Percentiles rank a stretch among this genome's conserved stretches.
Conservation (phyloP, 805 yeast species). For the Yarrowia keelungensis region DNA sequence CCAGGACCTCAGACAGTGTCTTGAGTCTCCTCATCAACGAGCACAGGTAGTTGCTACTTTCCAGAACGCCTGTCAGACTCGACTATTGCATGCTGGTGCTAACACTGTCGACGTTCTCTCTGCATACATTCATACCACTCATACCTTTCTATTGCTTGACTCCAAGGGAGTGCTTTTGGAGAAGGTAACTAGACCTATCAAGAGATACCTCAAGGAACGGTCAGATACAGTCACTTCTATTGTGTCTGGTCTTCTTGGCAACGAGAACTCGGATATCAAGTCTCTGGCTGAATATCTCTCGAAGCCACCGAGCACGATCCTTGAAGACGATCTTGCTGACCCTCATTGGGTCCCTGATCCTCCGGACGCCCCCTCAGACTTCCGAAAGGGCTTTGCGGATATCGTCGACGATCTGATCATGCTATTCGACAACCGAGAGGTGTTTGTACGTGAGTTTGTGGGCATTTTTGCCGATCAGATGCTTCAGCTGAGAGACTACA, state of each 20-base stretch:
- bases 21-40: conserved; percentile 59
- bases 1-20: conserved; percentile 62
- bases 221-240: conserved; percentile 73
- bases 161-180: conserved; percentile 86
- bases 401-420: conserved; percentile 74
- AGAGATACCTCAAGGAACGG: conserved; percentile 72
- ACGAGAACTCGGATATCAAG: conserved; percentile 53
- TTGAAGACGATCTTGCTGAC: conserved; percentile 55
- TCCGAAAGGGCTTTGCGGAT: conserved; percentile 65
- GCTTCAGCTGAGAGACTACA: conserved; percentile 50
- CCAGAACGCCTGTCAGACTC: conserved; percentile 53
- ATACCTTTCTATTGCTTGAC: conserved; percentile 76
- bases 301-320: conserved; percentile 40
- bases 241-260: conserved; percentile 71
- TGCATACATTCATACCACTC: conserved; percentile 72
- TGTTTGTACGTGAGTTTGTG: conserved; percentile 70
- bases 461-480: conserved; percentile 65
- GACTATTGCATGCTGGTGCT: conserved; percentile 78
- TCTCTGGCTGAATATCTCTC: conserved; percentile 64
- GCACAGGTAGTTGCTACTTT: conserved; percentile 60
- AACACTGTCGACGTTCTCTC: conserved; percentile 75
- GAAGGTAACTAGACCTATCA: conserved; percentile 75
- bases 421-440: conserved; percentile 71
- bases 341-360: conserved; percentile 85
- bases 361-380: conserved; percentile 87